These are phyloP conservation scores for Skeletonema potamos DNA, from an alignment of 108 stramenopile species.

Conservation along the genomic window DNA sequence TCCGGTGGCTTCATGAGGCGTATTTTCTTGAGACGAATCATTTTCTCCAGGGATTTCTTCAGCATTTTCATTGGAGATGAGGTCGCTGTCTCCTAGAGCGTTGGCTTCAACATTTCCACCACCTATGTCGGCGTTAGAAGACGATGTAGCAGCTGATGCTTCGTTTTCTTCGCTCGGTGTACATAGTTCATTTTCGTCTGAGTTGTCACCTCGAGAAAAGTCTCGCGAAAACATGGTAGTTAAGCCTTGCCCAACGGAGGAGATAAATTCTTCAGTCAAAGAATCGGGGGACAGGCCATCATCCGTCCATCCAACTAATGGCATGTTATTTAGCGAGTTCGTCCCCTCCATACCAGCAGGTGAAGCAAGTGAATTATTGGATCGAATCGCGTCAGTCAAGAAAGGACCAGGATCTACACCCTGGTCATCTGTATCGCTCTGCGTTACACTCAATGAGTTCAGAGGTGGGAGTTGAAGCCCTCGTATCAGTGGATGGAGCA, in stretches of 20 bases:
- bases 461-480: slow-evolving; percentile 67
- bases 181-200: background rate
- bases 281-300: slow-evolving; percentile 75
- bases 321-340: background rate
- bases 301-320: slow-evolving; percentile 71
- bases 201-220: background rate
- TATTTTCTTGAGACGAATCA: background rate
- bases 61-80: background rate
- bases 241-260: slow-evolving; percentile 65
- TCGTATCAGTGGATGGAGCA: slow-evolving; percentile 64
- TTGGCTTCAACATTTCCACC: background rate
- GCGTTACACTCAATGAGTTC: slow-evolving; percentile 62
- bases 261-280: slow-evolving; percentile 59
- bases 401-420: slow-evolving; percentile 4
- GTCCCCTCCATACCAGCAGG: background rate
- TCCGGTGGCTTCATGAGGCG: background rate
- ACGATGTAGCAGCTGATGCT: background rate
- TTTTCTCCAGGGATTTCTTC: background rate
- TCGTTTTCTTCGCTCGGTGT: background rate
- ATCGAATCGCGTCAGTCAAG: slow-evolving; percentile 31
- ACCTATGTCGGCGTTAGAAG: background rate
- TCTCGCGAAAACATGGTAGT: slow-evolving; percentile 4
- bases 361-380: slow-evolving; percentile 21
- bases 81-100: background rate
- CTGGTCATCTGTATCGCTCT: background rate